phyloP scores from a whole-genome alignment of 495 filamentous ascomycete species.

The Hyaloscypha bicolor region DNA sequence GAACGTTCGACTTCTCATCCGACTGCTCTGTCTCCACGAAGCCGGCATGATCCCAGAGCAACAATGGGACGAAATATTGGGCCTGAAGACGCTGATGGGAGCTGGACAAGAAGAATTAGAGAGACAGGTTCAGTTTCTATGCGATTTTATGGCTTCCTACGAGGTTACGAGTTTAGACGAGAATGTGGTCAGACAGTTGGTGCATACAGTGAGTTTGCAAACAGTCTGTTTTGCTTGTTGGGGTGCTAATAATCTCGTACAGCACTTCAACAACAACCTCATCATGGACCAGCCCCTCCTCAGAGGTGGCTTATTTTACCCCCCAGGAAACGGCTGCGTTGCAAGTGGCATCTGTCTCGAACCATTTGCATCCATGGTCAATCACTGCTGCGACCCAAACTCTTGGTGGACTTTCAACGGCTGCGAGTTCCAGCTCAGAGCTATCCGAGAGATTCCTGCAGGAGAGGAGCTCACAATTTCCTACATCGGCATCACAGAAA shows the following conservation, averaged over 20 bases:
- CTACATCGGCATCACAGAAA: conserved; percentile 66
- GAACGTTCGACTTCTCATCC: neutral
- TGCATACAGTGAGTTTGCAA: neutral
- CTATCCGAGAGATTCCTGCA: conserved; percentile 42
- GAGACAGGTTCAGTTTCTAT: neutral
- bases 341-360: conserved; percentile 65
- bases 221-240: neutral
- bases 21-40: neutral
- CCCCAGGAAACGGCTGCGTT: neutral
- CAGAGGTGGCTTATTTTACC: neutral
- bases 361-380: conserved; percentile 57
- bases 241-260: neutral
- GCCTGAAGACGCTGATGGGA: neutral
- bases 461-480: conserved; percentile 68
- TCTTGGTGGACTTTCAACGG: conserved; percentile 65
- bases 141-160: neutral
- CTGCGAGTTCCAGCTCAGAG: conserved; percentile 39
- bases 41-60: neutral
- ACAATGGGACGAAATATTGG: neutral
- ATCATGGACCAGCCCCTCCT: neutral
- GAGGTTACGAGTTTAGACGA: neutral
- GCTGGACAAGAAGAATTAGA: neutral
- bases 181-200: neutral
- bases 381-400: conserved; percentile 75
- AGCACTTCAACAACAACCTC: conserved; percentile 1